Evolutionary conservation across 2,329 filamentous ascomycete species (phyloP).

Genomic region (Orbilia ellipsospora): DNA sequence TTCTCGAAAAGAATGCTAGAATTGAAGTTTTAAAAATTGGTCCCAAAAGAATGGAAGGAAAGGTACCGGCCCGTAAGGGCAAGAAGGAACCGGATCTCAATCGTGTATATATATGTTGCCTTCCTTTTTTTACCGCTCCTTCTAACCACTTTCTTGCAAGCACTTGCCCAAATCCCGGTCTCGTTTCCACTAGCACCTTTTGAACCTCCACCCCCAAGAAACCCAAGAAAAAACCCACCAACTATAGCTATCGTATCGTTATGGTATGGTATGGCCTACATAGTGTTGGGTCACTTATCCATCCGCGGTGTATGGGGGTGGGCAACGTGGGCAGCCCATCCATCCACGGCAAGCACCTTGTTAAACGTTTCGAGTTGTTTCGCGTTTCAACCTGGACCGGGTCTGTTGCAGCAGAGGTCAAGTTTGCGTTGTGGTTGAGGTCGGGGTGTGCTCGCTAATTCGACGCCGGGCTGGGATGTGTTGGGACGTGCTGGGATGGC

Average conservation of each 20-base stretch:
- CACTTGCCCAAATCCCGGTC: neutral
- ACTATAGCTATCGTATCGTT: no score
- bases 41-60: slow-evolving; percentile 12
- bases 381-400: slow-evolving; percentile 43
- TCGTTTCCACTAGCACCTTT: neutral
- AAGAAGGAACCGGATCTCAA: slow-evolving; percentile 1
- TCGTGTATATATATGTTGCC: slow-evolving; percentile 12
- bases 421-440: slow-evolving; percentile 10
- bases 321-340: neutral
- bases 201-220: no score
- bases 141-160: neutral
- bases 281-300: no score
- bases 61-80: slow-evolving; percentile 30
- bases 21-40: neutral
- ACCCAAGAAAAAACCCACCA: no score
- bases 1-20: slow-evolving; percentile 4
- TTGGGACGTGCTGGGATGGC: no score
- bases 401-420: slow-evolving; percentile 18
- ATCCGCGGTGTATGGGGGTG: no score
- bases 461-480: no score
- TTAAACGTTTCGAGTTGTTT: slow-evolving; percentile 54
- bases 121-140: neutral
- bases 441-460: slow-evolving; percentile 1
- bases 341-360: neutral
- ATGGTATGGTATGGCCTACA: no score